A percentile compares a stretch with the other conserved stretches of the same genome.
Conservation (phyloP, 768 basidiomycete genomes). For the Russula olivacea region DNA sequence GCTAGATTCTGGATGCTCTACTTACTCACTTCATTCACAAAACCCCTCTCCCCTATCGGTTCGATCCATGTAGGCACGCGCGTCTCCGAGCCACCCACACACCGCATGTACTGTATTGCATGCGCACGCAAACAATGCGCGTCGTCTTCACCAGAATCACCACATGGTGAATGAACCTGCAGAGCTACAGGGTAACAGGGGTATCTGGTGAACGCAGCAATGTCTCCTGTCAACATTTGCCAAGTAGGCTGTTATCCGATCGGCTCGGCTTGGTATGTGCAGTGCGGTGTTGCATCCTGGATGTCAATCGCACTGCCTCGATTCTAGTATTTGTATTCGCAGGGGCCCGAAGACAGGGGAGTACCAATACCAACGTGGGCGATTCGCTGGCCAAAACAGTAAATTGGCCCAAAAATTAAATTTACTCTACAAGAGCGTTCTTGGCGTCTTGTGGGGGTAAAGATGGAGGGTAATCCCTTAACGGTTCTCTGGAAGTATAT, state of each 20-base stretch:
- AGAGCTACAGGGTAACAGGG: too few relatives aligned
- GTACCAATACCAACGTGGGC: not conserved
- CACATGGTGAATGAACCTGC: too few relatives aligned
- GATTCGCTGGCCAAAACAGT: not conserved
- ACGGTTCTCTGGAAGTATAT: conserved; percentile 39
- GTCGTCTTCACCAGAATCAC: too few relatives aligned
- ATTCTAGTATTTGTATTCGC: not conserved
- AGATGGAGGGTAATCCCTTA: conserved; percentile 43
- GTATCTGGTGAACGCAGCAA: too few relatives aligned
- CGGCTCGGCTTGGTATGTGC: not conserved
- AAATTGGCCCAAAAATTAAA: not conserved
- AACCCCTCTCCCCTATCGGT: too few relatives aligned
- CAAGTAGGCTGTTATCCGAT: not conserved
- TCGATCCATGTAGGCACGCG: too few relatives aligned
- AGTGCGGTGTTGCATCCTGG: not conserved
- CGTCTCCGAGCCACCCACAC: too few relatives aligned
- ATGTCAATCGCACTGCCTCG: not conserved
- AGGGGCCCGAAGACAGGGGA: too few relatives aligned
- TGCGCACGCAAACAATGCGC: too few relatives aligned
- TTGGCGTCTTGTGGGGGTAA: conserved; percentile 8
- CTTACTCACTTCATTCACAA: too few relatives aligned
- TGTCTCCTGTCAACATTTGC: not conserved
- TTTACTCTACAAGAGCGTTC: conserved; percentile 7
- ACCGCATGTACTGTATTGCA: too few relatives aligned
- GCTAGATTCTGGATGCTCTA: too few relatives aligned